These are phyloP conservation scores for Macadamia tetraphylla DNA, from an alignment of 164 flowering plant genomes.

Conservation along the genomic window DNA sequence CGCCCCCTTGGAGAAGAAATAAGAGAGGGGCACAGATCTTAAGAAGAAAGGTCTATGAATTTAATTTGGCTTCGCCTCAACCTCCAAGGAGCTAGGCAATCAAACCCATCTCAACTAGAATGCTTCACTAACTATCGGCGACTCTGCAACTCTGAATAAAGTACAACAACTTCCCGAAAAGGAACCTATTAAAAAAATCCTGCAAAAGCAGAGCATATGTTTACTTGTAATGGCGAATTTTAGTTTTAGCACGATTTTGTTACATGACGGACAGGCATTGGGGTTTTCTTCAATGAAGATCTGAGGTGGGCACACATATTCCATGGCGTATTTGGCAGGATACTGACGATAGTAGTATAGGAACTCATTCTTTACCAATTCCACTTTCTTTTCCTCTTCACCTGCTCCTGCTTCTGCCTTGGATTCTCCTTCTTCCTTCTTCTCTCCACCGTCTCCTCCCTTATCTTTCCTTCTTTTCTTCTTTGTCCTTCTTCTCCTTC, in stretches of 20 bases:
- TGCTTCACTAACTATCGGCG: too few species aligned
- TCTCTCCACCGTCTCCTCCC: constrained; percentile 11
- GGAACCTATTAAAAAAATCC: too few species aligned
- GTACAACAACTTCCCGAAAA: too few species aligned
- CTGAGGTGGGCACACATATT: constrained; percentile 26
- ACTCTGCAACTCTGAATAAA: too few species aligned
- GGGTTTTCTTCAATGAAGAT: constrained; percentile 56
- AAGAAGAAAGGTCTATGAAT: too few species aligned
- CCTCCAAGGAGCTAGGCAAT: too few species aligned
- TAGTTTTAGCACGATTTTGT: neutral
- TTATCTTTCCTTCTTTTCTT: constrained; percentile 5
- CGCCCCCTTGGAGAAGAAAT: too few species aligned
- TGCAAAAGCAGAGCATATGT: too few species aligned
- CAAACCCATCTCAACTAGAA: too few species aligned
- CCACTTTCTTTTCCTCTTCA: constrained; percentile 23
- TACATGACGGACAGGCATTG: constrained; percentile 47
- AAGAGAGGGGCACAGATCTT: too few species aligned
- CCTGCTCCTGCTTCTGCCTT: constrained; percentile 15
- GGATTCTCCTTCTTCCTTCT: constrained; percentile 7
- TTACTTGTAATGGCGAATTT: too few species aligned
- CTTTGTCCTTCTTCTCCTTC: neutral
- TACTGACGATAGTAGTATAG: constrained; percentile 16
- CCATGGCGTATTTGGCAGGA: constrained; percentile 28
- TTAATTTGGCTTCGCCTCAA: too few species aligned
- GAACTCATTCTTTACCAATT: constrained; percentile 32